A percentile compares a stretch with the other conserved stretches of the same genome.
These are phyloP conservation scores for Hevea brasiliensis DNA, from an alignment of 345 rosid genomes.

Conservation along the genomic window DNA sequence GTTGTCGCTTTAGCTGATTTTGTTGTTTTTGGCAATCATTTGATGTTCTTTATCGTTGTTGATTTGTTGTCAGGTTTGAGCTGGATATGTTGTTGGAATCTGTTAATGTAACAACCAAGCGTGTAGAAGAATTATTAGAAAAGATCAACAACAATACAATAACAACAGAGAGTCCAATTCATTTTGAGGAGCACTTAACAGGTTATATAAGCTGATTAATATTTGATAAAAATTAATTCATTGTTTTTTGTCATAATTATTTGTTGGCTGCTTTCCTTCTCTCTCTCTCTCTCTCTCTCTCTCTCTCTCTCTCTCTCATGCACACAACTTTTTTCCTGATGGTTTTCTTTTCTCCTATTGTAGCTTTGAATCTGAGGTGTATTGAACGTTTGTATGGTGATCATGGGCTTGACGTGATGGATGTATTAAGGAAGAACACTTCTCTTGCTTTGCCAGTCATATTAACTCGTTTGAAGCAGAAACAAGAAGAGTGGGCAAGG, in stretches of 20 bases:
- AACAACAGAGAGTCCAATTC: slow-evolving; percentile 56
- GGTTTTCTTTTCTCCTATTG: slow-evolving; percentile 22
- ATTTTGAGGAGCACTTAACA: slow-evolving; percentile 77
- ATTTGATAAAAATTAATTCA: neutral
- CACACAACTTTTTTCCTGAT: slow-evolving; percentile 10
- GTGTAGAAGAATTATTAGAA: slow-evolving; percentile 78
- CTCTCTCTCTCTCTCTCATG: too few species aligned
- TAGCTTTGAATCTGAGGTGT: slow-evolving; percentile 90
- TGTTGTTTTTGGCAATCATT: slow-evolving; percentile 4
- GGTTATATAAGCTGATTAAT: slow-evolving; percentile 44
- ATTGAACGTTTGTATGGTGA: slow-evolving; percentile 94
- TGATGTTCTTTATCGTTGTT: neutral
- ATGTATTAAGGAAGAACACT: slow-evolving; percentile 77
- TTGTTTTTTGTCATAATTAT: slow-evolving; percentile 9
- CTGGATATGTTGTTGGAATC: slow-evolving; percentile 97
- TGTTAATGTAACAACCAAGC: slow-evolving; percentile 73
- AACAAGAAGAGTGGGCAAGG: slow-evolving; percentile 93
- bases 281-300: neutral
- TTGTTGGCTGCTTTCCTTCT: slow-evolving; percentile 15
- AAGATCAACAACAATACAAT: slow-evolving; percentile 65
- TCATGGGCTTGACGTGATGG: slow-evolving; percentile 97
- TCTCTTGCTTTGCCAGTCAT: slow-evolving; percentile 87
- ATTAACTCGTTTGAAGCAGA: slow-evolving; percentile 93
- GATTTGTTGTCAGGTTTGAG: slow-evolving; percentile 70
- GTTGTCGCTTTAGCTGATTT: slow-evolving; percentile 10